Evolutionary conservation across 805 yeast species (phyloP), one percentile per base, ranked within the genome.

Genomic region (Metschnikowia cubensis): DNA sequence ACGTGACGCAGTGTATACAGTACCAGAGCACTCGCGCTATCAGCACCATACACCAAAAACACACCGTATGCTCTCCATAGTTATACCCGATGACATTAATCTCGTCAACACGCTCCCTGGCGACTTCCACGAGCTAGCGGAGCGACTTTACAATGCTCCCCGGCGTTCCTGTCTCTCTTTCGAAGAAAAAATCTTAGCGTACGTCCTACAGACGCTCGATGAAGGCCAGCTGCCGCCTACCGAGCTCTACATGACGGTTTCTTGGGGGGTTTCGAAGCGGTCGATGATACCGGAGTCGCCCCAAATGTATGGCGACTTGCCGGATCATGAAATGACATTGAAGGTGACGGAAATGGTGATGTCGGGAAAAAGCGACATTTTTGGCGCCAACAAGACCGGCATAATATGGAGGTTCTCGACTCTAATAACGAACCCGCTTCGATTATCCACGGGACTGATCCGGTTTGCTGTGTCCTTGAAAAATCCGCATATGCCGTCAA

Each of bases 141-240:
- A 15, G 8, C 47, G 47, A 6, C 47, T 35, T 29, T 4, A 3
- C 3, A 13, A 42, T 20, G 6, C 29, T 13, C 15, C 36, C 15
- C 39, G 44, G 11, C 35, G 48, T 7, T 13, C 42, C 34, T 41
- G 45, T 18, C 57, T 65, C 18, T 70, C 68, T 48, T 67, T 63
- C 50, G 73, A 69, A 46, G 75, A 70, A 47, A 41, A 53, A 3
- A 54, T 68, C 31, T 45, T 50, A 11, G 73, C 70, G 1, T 70
- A 61, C 50, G 47, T 70, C 21, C 45, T 66, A 25, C 60, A 57
- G 49, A 49, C 59, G 17, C 44, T 32, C 35, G 37, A 41, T 11
- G 41, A 46, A 4, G 31, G 17, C 31, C 21, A 17, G 1, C 43
- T 15, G 34, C 52, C 50, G 33, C 50, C 52, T 10, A 11, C 37